These are phyloP conservation scores for Daldinia caldariorum DNA, from an alignment of 495 filamentous ascomycete species.

Conservation along the genomic window DNA sequence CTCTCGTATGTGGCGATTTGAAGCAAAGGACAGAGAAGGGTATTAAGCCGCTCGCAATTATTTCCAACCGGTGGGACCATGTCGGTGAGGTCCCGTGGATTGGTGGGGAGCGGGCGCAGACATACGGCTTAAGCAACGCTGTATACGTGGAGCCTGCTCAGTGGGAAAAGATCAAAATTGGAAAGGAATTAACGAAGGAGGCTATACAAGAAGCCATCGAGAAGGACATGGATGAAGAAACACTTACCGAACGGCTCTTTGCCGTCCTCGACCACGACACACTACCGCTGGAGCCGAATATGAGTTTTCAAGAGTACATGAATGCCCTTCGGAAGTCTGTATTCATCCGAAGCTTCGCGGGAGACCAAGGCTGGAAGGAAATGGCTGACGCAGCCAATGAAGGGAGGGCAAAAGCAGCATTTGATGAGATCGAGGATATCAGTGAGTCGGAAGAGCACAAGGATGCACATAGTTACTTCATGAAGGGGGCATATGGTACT, in stretches of 20 bases:
- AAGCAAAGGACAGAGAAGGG: slow-evolving; percentile 56
- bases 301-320: slow-evolving; percentile 75
- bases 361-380: slow-evolving; percentile 54
- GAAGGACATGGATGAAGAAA: slow-evolving; percentile 64
- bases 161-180: slow-evolving; percentile 83
- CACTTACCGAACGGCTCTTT: slow-evolving; percentile 76
- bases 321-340: slow-evolving; percentile 78
- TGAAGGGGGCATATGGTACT: slow-evolving; percentile 83
- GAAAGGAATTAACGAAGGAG: slow-evolving; percentile 58
- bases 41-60: slow-evolving; percentile 78
- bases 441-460: slow-evolving; percentile 40
- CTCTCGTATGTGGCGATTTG: slow-evolving; percentile 84
- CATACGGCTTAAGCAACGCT: slow-evolving; percentile 87
- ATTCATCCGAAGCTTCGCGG: slow-evolving; percentile 81
- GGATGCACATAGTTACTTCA: slow-evolving; percentile 51
- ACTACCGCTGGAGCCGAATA: slow-evolving; percentile 69
- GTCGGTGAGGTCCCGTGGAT: slow-evolving; percentile 75
- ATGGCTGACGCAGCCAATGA: slow-evolving; percentile 64
- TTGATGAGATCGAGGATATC: slow-evolving; percentile 43
- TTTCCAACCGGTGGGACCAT: slow-evolving; percentile 84
- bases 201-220: slow-evolving; percentile 55
- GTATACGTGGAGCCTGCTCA: slow-evolving; percentile 69
- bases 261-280: slow-evolving; percentile 74
- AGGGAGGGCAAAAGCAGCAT: slow-evolving; percentile 52
- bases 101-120: slow-evolving; percentile 67